Percentiles rank a stretch among this genome's conserved stretches.
phyloP scores from a whole-genome alignment of 257 asterid species.

The Parsonsia alboflavescens region DNA sequence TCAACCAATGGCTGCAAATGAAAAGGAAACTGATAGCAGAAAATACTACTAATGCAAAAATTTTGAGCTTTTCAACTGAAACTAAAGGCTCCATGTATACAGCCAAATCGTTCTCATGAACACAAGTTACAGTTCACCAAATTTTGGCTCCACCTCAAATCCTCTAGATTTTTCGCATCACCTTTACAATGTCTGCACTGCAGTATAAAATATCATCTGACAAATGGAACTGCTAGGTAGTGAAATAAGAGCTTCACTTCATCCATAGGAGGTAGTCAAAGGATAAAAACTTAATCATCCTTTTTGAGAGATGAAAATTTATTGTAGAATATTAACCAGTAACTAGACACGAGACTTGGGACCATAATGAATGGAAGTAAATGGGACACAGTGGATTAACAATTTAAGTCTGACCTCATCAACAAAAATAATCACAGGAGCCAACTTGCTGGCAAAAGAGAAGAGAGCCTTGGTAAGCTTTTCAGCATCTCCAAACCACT shows the following conservation, averaged over 20 bases:
- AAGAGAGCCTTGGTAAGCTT: slow-evolving; percentile 92
- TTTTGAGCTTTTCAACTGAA: not conserved
- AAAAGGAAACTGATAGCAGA: not conserved
- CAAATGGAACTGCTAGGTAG: not conserved
- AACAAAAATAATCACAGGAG: slow-evolving; percentile 92
- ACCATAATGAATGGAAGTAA: not conserved
- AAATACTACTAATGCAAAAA: not conserved
- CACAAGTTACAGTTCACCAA: not conserved
- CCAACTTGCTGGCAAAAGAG: slow-evolving; percentile 94
- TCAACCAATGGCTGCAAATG: not conserved
- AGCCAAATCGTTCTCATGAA: not conserved
- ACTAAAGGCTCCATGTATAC: not conserved
- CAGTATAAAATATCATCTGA: not conserved
- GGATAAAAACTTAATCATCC: not conserved
- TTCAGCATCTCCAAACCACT: slow-evolving; percentile 99
- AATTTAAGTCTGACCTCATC: slow-evolving; percentile 70
- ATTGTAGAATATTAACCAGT: not conserved
- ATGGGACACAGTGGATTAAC: no score
- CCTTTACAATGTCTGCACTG: not conserved
- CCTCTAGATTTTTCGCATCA: not conserved
- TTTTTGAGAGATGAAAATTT: not conserved
- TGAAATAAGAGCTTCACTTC: not conserved
- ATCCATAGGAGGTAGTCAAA: not conserved
- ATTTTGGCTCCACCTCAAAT: not conserved
- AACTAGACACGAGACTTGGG: not conserved